A percentile compares a stretch with the other conserved stretches of the same genome.
These are phyloP conservation scores for Sistotremastrum niveocremeum DNA, from an alignment of 768 basidiomycete genomes.

Conservation along the genomic window DNA sequence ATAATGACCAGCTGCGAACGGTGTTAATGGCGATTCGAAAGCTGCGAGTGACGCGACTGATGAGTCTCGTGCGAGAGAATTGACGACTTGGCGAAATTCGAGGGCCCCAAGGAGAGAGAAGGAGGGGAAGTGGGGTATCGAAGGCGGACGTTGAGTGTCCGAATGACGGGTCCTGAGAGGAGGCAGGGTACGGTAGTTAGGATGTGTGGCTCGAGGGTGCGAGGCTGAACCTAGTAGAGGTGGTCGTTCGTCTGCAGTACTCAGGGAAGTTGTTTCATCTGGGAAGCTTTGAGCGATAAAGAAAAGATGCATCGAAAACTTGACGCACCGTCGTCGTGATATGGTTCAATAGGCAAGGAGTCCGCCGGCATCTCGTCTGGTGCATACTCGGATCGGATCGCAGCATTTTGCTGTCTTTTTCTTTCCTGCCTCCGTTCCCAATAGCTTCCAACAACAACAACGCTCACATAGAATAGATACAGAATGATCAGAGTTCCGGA, in stretches of 20 bases:
- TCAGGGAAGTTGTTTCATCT: constrained; percentile 5
- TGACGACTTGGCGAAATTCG: constrained; percentile 88
- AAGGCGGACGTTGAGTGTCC: constrained; percentile 40
- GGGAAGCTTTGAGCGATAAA: background rate
- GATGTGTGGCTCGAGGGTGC: constrained; percentile 23
- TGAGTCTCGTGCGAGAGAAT: constrained; percentile 61
- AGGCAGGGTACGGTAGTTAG: constrained; percentile 23
- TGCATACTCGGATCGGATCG: constrained; percentile 46
- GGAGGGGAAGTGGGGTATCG: constrained; percentile 47
- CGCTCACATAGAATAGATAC: constrained; percentile 64
- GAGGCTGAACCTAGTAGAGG: constrained; percentile 6
- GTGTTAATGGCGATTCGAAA: constrained; percentile 56
- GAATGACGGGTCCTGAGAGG: constrained; percentile 18
- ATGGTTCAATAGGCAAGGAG: constrained; percentile 32
- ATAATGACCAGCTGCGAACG: constrained; percentile 68
- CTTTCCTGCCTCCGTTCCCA: constrained; percentile 46
- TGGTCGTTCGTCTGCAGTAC: constrained; percentile 17
- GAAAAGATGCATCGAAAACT: background rate
- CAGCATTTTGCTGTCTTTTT: constrained; percentile 31
- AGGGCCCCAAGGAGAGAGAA: constrained; percentile 91
- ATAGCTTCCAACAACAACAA: constrained; percentile 71
- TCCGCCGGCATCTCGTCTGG: constrained; percentile 26
- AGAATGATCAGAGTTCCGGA: constrained; percentile 53
- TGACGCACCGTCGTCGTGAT: constrained; percentile 50
- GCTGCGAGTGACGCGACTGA: constrained; percentile 40